These are phyloP conservation scores for Suhomyces guaymorum DNA, from an alignment of 1,139 yeast genomes.

Conservation along the genomic window DNA sequence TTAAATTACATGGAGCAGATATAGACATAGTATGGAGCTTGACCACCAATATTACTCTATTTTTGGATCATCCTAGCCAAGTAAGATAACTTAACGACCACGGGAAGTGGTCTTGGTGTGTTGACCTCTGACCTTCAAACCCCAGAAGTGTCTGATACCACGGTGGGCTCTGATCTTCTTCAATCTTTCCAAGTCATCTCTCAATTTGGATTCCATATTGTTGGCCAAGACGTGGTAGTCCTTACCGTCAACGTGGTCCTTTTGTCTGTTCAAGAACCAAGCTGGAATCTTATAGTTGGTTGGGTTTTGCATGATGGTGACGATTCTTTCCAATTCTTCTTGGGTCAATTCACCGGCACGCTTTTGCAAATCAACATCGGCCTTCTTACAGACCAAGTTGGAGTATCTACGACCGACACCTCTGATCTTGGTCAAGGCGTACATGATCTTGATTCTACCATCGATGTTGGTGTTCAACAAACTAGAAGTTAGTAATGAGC, in stretches of 20 bases:
- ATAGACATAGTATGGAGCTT: constrained; percentile 1
- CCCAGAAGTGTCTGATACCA: constrained; percentile 99
- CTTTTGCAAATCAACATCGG: constrained; percentile 97
- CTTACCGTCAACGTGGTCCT: constrained; percentile 98
- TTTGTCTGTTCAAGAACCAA: constrained; percentile 99
- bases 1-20: constrained; percentile 13
- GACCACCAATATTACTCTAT: constrained; percentile 6
- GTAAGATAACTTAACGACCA: constrained; percentile 54
- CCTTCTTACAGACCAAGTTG: constrained; percentile 99
- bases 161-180: constrained; percentile 99
- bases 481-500: constrained; percentile 46
- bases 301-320: constrained; percentile 99
- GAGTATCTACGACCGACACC: constrained; percentile 99
- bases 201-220: constrained; percentile 98
- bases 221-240: constrained; percentile 98
- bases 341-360: constrained; percentile 99
- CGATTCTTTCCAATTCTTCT: constrained; percentile 99
- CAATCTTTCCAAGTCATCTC: constrained; percentile 99
- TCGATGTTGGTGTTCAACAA: constrained; percentile 99
- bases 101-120: constrained; percentile 99
- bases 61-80: constrained; percentile 12
- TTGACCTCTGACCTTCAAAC: constrained; percentile 96
- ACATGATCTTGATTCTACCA: constrained; percentile 99
- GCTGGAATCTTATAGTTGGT: constrained; percentile 98
- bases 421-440: constrained; percentile 99